Evolutionary conservation across 148 eudicot genomes (phyloP), one percentile per base, ranked within the genome.

Genomic region (Mesembryanthemum crystallinum): DNA sequence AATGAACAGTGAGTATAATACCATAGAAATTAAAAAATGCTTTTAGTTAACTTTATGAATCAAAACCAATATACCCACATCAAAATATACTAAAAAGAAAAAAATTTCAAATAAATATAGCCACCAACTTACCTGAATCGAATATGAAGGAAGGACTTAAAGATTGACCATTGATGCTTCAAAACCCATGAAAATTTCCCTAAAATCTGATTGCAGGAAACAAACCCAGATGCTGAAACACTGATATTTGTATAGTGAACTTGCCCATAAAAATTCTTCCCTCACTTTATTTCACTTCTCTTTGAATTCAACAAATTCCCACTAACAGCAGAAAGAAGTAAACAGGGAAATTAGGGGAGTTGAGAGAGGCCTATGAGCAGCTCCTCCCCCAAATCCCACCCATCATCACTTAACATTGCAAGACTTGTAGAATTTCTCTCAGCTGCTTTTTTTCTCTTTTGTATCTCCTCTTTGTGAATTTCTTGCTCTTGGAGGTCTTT

Each of bases 311-410:
- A 33, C 7, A 47, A 8, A 17, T 7, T 17, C 21, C 58, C 23
- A 54, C 5, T 23, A 57, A 23, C 7, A 54, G 15, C 7, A 9
- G 24, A 60, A 2, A 33, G 42, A 42, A 35, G 14, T 7, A 9
- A 37, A 33, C 18, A 63, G 7, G 73, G 43, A 39, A 72, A 4
- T 33, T 24, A 52, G 81, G 81, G 85, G 83, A 74, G 71, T 84
- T 87, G 59, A 90, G 87, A 90, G 89, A 87, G 89, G 89, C 80
- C 4, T 6, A 10, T 32, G 3, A 67, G 69, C 75, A 75, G 83
- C 72, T 76, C 87, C 87, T 85, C 90, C 81, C 93, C 89, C 84
- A 86, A 82, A 85, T 39, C 78, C 82, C 80, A 74, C 54, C 86
- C 91, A 88, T 90, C 68, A 43, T 67, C 77, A 77, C 75, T 63